These are phyloP conservation scores for Beauveria australis DNA, from an alignment of 2,329 filamentous ascomycete genomes.

Conservation along the genomic window DNA sequence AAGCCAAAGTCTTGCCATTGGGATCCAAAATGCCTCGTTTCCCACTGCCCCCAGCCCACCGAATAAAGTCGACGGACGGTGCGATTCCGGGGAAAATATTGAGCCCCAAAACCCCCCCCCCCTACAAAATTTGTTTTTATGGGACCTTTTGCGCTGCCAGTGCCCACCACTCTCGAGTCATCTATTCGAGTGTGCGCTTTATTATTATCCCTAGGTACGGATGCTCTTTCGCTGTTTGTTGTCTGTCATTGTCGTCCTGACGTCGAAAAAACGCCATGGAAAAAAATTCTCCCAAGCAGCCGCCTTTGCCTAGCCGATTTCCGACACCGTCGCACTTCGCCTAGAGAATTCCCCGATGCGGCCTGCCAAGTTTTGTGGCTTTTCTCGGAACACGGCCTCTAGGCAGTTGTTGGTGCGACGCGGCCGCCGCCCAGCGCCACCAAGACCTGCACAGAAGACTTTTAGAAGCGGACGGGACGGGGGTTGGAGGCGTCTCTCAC, in stretches of 20 bases:
- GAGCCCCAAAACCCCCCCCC: not conserved
- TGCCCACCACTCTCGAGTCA: not conserved
- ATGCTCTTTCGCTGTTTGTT: not conserved
- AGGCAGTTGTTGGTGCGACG: not conserved
- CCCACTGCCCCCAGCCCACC: not conserved
- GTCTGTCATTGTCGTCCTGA: not conserved
- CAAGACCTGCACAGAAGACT: not conserved
- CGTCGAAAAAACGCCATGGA: not conserved
- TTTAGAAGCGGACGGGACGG: not conserved
- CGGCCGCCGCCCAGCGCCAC: slow-evolving; percentile 3
- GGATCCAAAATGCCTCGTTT: slow-evolving; percentile 6
- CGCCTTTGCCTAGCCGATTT: slow-evolving; percentile 1
- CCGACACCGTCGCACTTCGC: not conserved
- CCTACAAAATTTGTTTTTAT: not conserved
- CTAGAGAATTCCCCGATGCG: slow-evolving; percentile 1
- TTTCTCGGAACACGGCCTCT: not conserved
- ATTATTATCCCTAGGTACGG: too few species aligned
- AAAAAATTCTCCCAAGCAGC: not conserved
- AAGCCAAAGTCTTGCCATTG: too few species aligned
- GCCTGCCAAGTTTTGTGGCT: slow-evolving; percentile 6
- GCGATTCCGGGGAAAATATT: not conserved
- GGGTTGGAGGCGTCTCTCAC: not conserved
- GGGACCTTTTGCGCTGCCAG: not conserved
- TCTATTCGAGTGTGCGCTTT: too few species aligned
- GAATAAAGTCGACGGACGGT: slow-evolving; percentile 1